Evolutionary conservation across 1,284 basidiomycete species (phyloP).

Genomic region (Ustilago sp.): DNA sequence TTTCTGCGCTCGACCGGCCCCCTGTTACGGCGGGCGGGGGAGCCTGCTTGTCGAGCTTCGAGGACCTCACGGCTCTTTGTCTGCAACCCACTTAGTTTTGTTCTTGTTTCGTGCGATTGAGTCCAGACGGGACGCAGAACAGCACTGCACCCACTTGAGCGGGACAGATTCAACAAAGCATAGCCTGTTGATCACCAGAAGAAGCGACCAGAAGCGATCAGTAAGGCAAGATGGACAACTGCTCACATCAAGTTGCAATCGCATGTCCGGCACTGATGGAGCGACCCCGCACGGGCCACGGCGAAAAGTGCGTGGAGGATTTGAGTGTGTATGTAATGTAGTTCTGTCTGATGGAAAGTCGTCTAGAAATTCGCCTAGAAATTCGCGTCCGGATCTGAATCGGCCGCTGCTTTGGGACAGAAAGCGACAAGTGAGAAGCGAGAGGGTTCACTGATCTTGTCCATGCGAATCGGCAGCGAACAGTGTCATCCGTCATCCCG

Average conservation of each 20-base stretch:
- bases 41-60: too few relatives aligned
- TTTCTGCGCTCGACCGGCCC: too few relatives aligned
- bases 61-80: too few relatives aligned
- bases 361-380: not conserved
- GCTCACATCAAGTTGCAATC: not conserved
- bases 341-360: not conserved
- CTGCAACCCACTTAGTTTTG: too few relatives aligned
- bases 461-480: constrained; percentile 1
- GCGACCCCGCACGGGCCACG: constrained; percentile 6
- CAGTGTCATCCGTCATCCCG: constrained; percentile 4
- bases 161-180: too few relatives aligned
- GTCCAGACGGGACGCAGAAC: too few relatives aligned
- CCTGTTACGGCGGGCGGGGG: too few relatives aligned
- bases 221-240: not conserved
- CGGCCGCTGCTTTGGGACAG: not conserved
- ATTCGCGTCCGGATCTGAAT: constrained; percentile 8
- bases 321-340: too few relatives aligned
- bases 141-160: too few relatives aligned
- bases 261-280: not conserved
- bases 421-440: not conserved
- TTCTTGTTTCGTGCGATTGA: too few relatives aligned
- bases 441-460: constrained; percentile 6
- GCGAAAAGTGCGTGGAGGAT: not conserved
- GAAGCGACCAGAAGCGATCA: not conserved
- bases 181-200: not conserved